Percentiles rank a stretch among this genome's conserved stretches.
phyloP scores from a whole-genome alignment of 2,329 filamentous ascomycete genomes.

The Botrytis paeoniae region DNA sequence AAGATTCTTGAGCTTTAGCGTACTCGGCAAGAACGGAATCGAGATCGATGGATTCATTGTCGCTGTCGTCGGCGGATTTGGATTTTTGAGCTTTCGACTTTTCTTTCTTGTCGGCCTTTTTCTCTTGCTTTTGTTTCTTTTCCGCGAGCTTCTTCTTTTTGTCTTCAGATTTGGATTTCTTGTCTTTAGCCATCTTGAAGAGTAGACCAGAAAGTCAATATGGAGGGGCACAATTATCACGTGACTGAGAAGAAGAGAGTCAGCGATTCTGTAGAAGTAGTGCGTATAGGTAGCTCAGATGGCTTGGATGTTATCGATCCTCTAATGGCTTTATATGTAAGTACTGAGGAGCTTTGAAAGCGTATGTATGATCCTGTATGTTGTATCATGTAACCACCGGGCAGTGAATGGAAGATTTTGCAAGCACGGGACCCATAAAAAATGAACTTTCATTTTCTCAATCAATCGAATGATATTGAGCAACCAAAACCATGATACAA shows the following conservation, averaged over 20 bases:
- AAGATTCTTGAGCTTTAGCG: conserved; percentile 87
- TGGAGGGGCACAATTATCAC: not conserved
- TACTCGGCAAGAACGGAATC: conserved; percentile 93
- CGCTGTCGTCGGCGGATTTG: conserved; percentile 73
- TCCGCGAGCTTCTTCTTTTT: conserved; percentile 56
- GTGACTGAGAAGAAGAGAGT: not conserved
- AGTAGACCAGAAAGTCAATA: no score
- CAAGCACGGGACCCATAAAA: not conserved
- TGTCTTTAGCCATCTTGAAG: conserved; percentile 50
- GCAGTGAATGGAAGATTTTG: not conserved
- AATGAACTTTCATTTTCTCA: conserved; percentile 6
- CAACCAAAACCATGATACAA: not conserved
- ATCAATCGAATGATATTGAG: not conserved
- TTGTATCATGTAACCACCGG: not conserved
- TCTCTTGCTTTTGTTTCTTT: conserved; percentile 76
- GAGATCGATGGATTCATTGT: conserved; percentile 88
- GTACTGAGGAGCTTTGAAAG: not conserved
- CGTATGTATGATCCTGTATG: not conserved
- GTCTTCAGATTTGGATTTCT: conserved; percentile 46
- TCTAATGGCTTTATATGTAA: no score
- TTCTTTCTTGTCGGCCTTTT: conserved; percentile 83
- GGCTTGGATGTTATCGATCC: not conserved
- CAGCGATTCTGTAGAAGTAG: not conserved
- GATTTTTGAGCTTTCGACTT: conserved; percentile 67
- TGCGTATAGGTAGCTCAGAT: not conserved